Conservation (phyloP, 1,139 yeast genomes). For the Ogataea hybrid region DNA sequence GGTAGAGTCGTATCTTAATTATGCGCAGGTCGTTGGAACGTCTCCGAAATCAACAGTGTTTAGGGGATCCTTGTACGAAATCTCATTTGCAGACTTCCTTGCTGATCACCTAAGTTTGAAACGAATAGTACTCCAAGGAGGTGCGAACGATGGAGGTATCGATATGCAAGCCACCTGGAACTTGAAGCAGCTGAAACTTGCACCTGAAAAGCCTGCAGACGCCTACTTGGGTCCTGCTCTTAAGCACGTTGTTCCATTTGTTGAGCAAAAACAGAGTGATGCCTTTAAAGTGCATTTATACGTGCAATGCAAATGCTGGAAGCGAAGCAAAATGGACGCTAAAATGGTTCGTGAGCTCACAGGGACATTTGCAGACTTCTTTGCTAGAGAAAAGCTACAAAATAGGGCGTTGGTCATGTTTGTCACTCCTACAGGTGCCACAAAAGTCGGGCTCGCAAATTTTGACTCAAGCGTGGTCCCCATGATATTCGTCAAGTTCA, state of each 20-base stretch:
- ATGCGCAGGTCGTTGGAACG: slow-evolving; percentile 30
- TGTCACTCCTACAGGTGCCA: slow-evolving; percentile 60
- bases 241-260: slow-evolving; percentile 5
- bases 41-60: slow-evolving; percentile 49
- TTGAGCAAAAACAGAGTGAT: neutral
- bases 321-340: slow-evolving; percentile 27
- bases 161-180: slow-evolving; percentile 68
- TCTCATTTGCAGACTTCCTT: slow-evolving; percentile 49
- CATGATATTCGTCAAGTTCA: slow-evolving; percentile 47
- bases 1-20: slow-evolving; percentile 32
- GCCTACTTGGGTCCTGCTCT: slow-evolving; percentile 29
- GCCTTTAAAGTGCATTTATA: slow-evolving; percentile 26
- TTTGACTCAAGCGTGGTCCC: slow-evolving; percentile 53
- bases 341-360: slow-evolving; percentile 34
- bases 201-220: slow-evolving; percentile 16
- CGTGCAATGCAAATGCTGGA: slow-evolving; percentile 31
- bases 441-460: slow-evolving; percentile 56
- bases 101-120: slow-evolving; percentile 40
- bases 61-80: slow-evolving; percentile 70
- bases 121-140: slow-evolving; percentile 50
- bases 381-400: slow-evolving; percentile 1
- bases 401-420: slow-evolving; percentile 38
- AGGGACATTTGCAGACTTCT: slow-evolving; percentile 34
- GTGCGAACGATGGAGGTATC: slow-evolving; percentile 71
- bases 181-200: slow-evolving; percentile 22